Evolutionary conservation across 2,329 filamentous ascomycete genomes (phyloP), one percentile per base, ranked within the genome.

Genomic region (Calcarisporium arbuscula): DNA sequence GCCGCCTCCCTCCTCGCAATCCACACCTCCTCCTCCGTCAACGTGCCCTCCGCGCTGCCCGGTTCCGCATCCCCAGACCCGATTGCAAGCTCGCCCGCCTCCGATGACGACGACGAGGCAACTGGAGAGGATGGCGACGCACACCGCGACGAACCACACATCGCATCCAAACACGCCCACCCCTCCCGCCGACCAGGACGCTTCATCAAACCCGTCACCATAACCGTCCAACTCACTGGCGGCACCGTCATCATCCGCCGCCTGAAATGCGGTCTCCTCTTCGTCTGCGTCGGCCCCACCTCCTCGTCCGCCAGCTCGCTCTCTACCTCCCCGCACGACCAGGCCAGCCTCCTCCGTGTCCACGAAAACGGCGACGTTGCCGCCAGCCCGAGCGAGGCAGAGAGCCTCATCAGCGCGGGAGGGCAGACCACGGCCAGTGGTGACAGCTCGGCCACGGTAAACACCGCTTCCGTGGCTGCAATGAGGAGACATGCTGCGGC

Each of bases 1-100:
- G 77, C 77, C 27, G 73, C 74, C 38, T 77, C 72, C 6, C 67
- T 81, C 15, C 77, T 76, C 63, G 62, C 67, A 15, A 67, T 79
- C 28, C 77, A 81, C 55, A 63, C 68, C 26, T 59, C 62, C 17
- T 60, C 63, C 10, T 61, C 61, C 19, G 49, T 56, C 30, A 53
- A 60, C 34, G 55, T 72, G 6, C 55, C 63, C 22, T 59, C 62
- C 10, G 61, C 67, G 2, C 52, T 70, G 6, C 62, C 64, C 10
- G 54, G 56, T 34, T 52, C 58, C 35, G 42, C 52, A 45, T 48
- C 53, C 31, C 48, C 51, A 21, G 45, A 50, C 30, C 47, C 44
- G 28, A 45, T 45, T 31, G 42, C 41, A 37, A 42, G 41, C 41
- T 51, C 49, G 18, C 49, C 56, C 25, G 35, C 32, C n/a, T 34